phyloP scores from a whole-genome alignment of 2,329 filamentous ascomycete genomes.

The Ophiostoma tasmaniense region DNA sequence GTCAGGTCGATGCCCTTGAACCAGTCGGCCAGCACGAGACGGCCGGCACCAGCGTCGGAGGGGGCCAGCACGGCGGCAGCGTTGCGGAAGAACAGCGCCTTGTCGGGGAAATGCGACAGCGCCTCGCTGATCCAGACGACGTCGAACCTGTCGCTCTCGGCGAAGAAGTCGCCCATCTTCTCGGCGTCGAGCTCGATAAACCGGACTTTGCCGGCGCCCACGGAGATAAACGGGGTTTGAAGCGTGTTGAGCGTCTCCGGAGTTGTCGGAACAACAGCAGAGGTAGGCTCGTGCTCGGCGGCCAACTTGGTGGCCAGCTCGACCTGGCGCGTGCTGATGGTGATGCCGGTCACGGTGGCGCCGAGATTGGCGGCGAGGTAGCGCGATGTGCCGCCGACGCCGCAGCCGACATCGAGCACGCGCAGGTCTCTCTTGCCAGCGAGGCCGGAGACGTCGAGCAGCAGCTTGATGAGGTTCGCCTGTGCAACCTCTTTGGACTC shows the following conservation, averaged over 20 bases:
- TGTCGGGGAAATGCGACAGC: conserved; percentile 52
- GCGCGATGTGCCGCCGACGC: conserved; percentile 50
- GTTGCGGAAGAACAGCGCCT: conserved; percentile 49
- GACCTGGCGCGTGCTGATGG: conserved; percentile 51
- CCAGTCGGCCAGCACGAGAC: conserved; percentile 53
- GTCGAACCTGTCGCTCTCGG: conserved; percentile 36
- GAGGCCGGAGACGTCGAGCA: conserved; percentile 41
- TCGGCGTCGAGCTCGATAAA: conserved; percentile 55
- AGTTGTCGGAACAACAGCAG: not conserved
- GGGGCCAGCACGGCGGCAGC: conserved; percentile 38
- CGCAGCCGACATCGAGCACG: conserved; percentile 54
- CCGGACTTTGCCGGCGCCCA: conserved; percentile 40
- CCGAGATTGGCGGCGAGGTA: conserved; percentile 44
- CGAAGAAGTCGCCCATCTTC: conserved; percentile 48
- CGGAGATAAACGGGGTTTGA: conserved; percentile 25
- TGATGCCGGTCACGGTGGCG: conserved; percentile 50
- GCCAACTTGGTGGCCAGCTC: conserved; percentile 48
- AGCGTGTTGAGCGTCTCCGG: not conserved
- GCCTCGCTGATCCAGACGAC: conserved; percentile 56
- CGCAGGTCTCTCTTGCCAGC: conserved; percentile 15
- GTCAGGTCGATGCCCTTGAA: conserved; percentile 45
- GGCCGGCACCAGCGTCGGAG: conserved; percentile 30
- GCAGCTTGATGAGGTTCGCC: conserved; percentile 46
- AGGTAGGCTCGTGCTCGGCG: conserved; percentile 23
- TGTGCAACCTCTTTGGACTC: conserved; percentile 52